Evolutionary conservation across 23 red algal species (phyloP), one percentile per base, ranked within the genome.

Genomic region (Agarophyton chilense): DNA sequence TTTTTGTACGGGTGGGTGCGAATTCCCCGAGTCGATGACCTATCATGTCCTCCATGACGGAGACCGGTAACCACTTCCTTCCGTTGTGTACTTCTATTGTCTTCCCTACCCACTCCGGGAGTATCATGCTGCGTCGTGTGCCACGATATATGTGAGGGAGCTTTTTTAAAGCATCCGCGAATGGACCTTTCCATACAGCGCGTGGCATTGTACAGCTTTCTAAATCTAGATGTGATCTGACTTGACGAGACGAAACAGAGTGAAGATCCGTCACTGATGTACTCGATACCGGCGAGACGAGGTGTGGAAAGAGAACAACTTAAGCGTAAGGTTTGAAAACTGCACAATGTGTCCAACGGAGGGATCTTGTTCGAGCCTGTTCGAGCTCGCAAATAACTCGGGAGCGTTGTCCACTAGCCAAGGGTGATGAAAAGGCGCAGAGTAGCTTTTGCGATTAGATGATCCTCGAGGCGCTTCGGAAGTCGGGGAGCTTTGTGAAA

Each of bases 41-140:
- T 17, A 95, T 89, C 93, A 95, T 95, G 52, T 95, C 86, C 50
- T 91, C 86, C 21, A 89, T 67, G 51, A 95, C 81, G 25, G 41
- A 22, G 6, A 95, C 79, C 1, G 78, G 67, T 4, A 72, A 47
- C 57, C 65, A 95, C 38, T 62, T 54, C 18, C 83, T 79, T 2
- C 93, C 93, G 74, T 91, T 95, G 72, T 95, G 93, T 8, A 95
- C 93, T 34, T 83, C 56, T 31, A 95, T 95, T 1, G 79, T 84
- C 50, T 86, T 91, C n/a, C 87, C 93, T 4, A 95, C 84, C 93
- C 93, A 95, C 19, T 95, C 88, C 4, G 93, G 93, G 10, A 95
- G 62, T 42, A 95, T 91, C 93, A 92, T 95, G 67, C 77, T 84
- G 29, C 93, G 79, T 41, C 93, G 87, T 13, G 93, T 95, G 26